Conservation (phyloP, 371 early-diverging fungal species). For the Mucor circinelloides region DNA sequence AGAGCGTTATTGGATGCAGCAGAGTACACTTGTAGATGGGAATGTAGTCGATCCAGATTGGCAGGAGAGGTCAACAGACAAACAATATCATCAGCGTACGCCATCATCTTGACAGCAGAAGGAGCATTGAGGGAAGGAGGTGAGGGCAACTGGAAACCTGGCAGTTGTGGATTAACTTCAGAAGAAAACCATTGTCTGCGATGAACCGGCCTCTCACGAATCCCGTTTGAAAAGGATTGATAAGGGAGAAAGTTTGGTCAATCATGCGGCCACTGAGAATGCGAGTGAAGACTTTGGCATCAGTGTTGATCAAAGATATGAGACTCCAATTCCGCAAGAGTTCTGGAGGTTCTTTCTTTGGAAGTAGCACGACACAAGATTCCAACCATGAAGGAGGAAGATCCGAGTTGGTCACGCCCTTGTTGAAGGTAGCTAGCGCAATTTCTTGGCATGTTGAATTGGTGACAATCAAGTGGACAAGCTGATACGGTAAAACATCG, state of each 20-base stretch:
- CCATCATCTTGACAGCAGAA: conserved; percentile 11
- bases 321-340: conserved; percentile 8
- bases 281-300: conserved; percentile 18
- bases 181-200: conserved; percentile 1
- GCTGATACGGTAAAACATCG: conserved; percentile 21
- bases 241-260: neutral
- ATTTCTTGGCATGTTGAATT: neutral
- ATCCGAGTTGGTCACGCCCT: neutral
- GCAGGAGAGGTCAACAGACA: conserved; percentile 8
- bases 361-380: conserved; percentile 1
- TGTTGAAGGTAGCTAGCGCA: neutral
- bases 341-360: conserved; percentile 4
- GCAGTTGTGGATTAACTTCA: neutral
- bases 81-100: conserved; percentile 22
- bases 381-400: conserved; percentile 7
- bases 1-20: conserved; percentile 10
- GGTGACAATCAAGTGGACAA: conserved; percentile 4
- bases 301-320: conserved; percentile 5
- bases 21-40: neutral
- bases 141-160: neutral
- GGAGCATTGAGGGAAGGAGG: neutral
- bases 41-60: neutral
- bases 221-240: conserved; percentile 10
- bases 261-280: neutral
- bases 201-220: conserved; percentile 14